A percentile compares a stretch with the other conserved stretches of the same genome.
Conservation (phyloP, 805 yeast genomes). For the Suhomyces kilbournensis region DNA sequence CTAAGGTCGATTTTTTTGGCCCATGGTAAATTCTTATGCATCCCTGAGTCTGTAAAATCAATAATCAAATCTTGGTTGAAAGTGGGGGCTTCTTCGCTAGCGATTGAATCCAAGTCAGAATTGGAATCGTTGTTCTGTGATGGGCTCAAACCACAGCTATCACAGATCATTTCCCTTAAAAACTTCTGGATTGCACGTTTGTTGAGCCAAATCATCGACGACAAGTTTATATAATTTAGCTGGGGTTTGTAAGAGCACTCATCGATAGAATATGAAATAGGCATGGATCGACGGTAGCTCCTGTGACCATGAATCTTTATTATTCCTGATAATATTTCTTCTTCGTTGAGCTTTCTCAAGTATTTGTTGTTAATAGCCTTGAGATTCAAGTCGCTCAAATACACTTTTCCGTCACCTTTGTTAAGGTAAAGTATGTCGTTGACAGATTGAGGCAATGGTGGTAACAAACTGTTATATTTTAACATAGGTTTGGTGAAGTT, state of each 20-base stretch:
- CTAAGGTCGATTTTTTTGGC: conserved; percentile 30
- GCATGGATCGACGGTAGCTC: background rate
- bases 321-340: conserved; percentile 27
- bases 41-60: conserved; percentile 48
- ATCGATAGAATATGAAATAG: background rate
- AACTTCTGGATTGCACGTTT: conserved; percentile 35
- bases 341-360: conserved; percentile 29
- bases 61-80: conserved; percentile 24
- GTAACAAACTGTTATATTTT: conserved; percentile 38
- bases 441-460: conserved; percentile 32
- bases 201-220: conserved; percentile 48
- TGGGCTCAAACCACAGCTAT: background rate
- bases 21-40: conserved; percentile 49
- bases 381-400: conserved; percentile 39
- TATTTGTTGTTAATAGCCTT: conserved; percentile 35
- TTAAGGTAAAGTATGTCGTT: conserved; percentile 27
- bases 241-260: background rate
- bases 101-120: conserved; percentile 1
- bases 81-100: background rate
- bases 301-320: conserved; percentile 23
- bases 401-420: conserved; percentile 25
- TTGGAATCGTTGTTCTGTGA: background rate
- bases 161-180: conserved; percentile 28
- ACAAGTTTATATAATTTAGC: conserved; percentile 38
- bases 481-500: conserved; percentile 28